Evolutionary conservation across 2,329 filamentous ascomycete genomes (phyloP).

Genomic region (Xylaria sp.): DNA sequence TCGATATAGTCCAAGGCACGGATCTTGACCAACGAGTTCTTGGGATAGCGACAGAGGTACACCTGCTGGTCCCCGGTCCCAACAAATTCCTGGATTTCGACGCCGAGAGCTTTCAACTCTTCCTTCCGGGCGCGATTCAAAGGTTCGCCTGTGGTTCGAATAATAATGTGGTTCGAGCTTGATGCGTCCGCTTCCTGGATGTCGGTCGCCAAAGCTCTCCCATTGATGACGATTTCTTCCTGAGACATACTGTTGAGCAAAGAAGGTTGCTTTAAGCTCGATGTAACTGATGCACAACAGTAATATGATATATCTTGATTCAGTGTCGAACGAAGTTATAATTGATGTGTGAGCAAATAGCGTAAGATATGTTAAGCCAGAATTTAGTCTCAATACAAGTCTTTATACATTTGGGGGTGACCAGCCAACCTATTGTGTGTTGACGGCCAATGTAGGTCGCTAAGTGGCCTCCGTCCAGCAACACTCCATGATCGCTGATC

Average conservation of each 20-base stretch:
- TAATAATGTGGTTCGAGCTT: not conserved
- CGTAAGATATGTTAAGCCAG: not conserved
- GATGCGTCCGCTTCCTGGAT: not conserved
- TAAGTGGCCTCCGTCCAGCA: not conserved
- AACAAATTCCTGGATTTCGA: constrained; percentile 2
- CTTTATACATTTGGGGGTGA: not conserved
- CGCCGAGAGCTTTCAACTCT: constrained; percentile 3
- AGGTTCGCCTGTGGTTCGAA: constrained; percentile 1
- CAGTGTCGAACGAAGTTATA: no score
- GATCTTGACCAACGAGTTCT: constrained; percentile 1
- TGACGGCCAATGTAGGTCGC: not conserved
- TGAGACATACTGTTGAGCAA: not conserved
- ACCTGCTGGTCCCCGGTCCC: constrained; percentile 1
- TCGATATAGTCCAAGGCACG: not conserved
- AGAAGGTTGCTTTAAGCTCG: not conserved
- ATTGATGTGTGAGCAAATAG: not conserved
- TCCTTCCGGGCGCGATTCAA: constrained; percentile 1
- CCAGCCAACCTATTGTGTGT: not conserved
- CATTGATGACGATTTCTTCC: constrained; percentile 4
- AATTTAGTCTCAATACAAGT: not conserved
- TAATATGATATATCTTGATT: not conserved
- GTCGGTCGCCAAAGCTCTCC: not conserved
- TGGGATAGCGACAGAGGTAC: not conserved
- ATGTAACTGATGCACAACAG: not conserved
- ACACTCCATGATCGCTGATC: not conserved